A percentile compares a stretch with the other conserved stretches of the same genome.
phyloP scores from a whole-genome alignment of 768 basidiomycete genomes.

The Phylloporus rhodoxanthus region DNA sequence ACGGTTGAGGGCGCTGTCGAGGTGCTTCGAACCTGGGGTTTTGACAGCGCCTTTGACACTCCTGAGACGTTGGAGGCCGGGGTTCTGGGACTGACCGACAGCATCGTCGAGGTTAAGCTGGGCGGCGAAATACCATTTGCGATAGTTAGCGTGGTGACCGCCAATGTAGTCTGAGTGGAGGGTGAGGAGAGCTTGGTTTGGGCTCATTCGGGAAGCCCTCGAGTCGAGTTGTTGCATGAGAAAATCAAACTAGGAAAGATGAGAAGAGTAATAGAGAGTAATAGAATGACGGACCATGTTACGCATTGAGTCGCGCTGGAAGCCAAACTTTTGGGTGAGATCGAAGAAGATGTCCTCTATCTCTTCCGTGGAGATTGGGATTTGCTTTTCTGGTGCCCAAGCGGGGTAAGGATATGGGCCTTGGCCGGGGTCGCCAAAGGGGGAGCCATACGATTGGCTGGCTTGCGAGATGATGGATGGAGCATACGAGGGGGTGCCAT shows the following conservation, averaged over 20 bases:
- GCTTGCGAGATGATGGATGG: constrained; percentile 58
- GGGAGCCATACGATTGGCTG: constrained; percentile 52
- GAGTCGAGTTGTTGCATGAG: constrained; percentile 97
- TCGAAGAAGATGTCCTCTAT: constrained; percentile 99
- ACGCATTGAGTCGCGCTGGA: constrained; percentile 92
- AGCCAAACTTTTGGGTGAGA: constrained; percentile 97
- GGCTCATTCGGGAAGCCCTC: constrained; percentile 95
- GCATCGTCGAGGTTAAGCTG: constrained; percentile 99
- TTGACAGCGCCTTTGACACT: constrained; percentile 63
- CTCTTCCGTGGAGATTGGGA: constrained; percentile 95
- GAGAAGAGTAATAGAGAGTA: not conserved
- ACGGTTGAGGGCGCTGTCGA: constrained; percentile 88
- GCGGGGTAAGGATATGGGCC: constrained; percentile 82
- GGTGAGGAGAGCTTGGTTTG: constrained; percentile 91
- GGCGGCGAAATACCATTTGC: constrained; percentile 99
- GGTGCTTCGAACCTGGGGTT: constrained; percentile 62
- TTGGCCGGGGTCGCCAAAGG: constrained; percentile 51
- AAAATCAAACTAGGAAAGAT: constrained; percentile 75
- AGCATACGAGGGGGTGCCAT: constrained; percentile 41
- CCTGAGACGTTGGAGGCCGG: constrained; percentile 83
- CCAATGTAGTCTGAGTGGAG: constrained; percentile 99
- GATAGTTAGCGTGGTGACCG: constrained; percentile 97
- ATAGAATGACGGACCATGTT: constrained; percentile 63
- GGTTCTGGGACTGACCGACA: constrained; percentile 91
- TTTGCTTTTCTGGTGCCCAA: constrained; percentile 88